A percentile compares a stretch with the other conserved stretches of the same genome.
Evolutionary conservation across 345 rosid species (phyloP).

Genomic region (Brassica napus): DNA sequence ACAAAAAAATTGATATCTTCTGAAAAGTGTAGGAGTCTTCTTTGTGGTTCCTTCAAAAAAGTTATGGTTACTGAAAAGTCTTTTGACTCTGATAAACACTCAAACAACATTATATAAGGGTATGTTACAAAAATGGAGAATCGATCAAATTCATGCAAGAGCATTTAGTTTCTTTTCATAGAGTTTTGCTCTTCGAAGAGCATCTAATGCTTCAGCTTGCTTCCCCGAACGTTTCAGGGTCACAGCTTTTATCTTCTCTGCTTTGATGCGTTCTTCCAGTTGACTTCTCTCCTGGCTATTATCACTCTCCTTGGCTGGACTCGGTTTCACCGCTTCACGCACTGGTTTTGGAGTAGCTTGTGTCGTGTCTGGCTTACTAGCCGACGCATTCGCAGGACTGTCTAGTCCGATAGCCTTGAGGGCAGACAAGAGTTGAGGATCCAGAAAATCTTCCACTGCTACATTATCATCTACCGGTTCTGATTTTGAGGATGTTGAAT

Average conservation of each 20-base stretch:
- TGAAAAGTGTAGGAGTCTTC: too few relatives aligned
- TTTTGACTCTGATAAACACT: background rate
- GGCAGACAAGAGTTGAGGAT: conserved; percentile 89
- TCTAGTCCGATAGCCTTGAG: conserved; percentile 72
- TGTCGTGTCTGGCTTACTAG: conserved; percentile 30
- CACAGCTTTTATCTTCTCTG: conserved; percentile 77
- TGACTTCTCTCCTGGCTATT: conserved; percentile 52
- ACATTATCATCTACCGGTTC: conserved; percentile 46
- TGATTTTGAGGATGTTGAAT: conserved; percentile 45
- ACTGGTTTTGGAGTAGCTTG: conserved; percentile 20
- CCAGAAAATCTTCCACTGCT: conserved; percentile 80
- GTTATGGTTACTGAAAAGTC: background rate
- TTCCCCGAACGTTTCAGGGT: conserved; percentile 82
- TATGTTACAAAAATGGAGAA: background rate
- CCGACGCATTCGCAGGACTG: conserved; percentile 36
- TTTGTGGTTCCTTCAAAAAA: background rate
- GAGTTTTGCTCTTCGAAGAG: conserved; percentile 72
- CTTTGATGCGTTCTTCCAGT: conserved; percentile 74
- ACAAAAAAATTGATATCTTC: too few relatives aligned
- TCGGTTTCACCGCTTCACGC: conserved; percentile 58
- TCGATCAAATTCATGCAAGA: conserved; percentile 39
- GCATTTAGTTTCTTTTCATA: conserved; percentile 71
- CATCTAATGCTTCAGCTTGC: conserved; percentile 88
- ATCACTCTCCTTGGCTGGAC: conserved; percentile 48
- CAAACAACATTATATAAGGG: background rate